Conservation (phyloP, 2,329 filamentous ascomycete species). For the Pseudogymnoascus sp. region DNA sequence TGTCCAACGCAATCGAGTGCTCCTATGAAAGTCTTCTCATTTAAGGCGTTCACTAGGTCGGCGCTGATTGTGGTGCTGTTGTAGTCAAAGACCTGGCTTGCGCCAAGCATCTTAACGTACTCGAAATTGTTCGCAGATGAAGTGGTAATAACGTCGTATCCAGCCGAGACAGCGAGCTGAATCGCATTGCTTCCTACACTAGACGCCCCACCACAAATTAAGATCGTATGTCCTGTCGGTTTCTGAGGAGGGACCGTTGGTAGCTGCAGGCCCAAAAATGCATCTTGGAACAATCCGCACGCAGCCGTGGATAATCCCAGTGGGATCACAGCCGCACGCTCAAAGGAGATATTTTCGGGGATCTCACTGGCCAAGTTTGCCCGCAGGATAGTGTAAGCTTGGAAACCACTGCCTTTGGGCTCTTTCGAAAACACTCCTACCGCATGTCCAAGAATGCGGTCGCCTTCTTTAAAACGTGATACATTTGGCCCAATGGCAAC, state of each 20-base stretch:
- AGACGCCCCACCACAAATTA: constrained; percentile 27
- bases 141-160: constrained; percentile 35
- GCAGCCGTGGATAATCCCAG: constrained; percentile 28
- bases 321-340: constrained; percentile 27
- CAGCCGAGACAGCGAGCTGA: constrained; percentile 35
- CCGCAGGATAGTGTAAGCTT: constrained; percentile 26
- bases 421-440: constrained; percentile 6
- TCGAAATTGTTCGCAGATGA: constrained; percentile 30
- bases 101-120: constrained; percentile 33
- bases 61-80: constrained; percentile 11
- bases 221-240: constrained; percentile 28
- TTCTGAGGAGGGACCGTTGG: constrained; percentile 21
- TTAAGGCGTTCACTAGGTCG: constrained; percentile 15
- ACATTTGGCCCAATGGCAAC: constrained; percentile 39
- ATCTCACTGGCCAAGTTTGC: constrained; percentile 23
- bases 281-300: constrained; percentile 25
- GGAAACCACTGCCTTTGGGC: constrained; percentile 25
- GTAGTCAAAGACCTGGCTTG: constrained; percentile 37
- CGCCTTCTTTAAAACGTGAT: constrained; percentile 41
- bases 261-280: constrained; percentile 19
- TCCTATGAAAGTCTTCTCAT: constrained; percentile 26
- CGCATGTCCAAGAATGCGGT: constrained; percentile 38
- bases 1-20: constrained; percentile 27
- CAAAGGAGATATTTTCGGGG: constrained; percentile 26
- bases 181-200: constrained; percentile 29